phyloP scores from a whole-genome alignment of 345 rosid genomes.

The Chamaenerion angustifolium region DNA sequence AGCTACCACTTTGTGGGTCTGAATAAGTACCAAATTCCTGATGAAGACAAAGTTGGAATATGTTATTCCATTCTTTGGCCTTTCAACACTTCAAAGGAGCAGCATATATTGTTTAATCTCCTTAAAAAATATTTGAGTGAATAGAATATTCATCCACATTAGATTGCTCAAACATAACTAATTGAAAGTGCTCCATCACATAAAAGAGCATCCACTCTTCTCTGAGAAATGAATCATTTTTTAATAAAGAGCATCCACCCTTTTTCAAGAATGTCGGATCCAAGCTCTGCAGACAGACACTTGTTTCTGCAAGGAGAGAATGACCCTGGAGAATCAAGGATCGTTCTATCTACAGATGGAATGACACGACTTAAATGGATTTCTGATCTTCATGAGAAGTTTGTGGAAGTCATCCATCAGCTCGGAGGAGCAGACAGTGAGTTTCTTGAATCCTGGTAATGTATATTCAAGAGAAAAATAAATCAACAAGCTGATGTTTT shows the following conservation, averaged over 20 bases:
- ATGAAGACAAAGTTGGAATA: constrained; percentile 63
- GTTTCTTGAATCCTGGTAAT: not conserved
- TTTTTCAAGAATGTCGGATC: constrained; percentile 51
- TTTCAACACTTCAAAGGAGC: constrained; percentile 40
- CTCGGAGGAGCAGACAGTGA: constrained; percentile 26
- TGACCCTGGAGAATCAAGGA: constrained; percentile 83
- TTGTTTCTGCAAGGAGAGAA: constrained; percentile 72
- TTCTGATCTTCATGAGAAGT: constrained; percentile 18
- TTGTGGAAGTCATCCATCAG: constrained; percentile 20
- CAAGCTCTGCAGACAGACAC: constrained; percentile 41
- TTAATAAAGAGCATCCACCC: constrained; percentile 61
- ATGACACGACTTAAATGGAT: constrained; percentile 25
- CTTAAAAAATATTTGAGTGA: constrained; percentile 26
- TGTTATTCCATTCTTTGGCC: constrained; percentile 60
- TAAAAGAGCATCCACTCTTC: not conserved
- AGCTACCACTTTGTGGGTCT: constrained; percentile 22
- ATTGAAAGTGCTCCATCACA: not conserved
- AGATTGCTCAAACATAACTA: constrained; percentile 20
- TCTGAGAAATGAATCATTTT: constrained; percentile 60
- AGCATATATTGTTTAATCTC: constrained; percentile 1
- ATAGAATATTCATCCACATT: constrained; percentile 21
- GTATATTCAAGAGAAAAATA: not conserved
- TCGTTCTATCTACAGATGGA: constrained; percentile 23
- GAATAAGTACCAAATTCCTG: constrained; percentile 89
- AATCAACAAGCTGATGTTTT: not conserved